These are phyloP conservation scores for Backusella circina DNA, from an alignment of 192 early-diverging fungal species.

Conservation along the genomic window DNA sequence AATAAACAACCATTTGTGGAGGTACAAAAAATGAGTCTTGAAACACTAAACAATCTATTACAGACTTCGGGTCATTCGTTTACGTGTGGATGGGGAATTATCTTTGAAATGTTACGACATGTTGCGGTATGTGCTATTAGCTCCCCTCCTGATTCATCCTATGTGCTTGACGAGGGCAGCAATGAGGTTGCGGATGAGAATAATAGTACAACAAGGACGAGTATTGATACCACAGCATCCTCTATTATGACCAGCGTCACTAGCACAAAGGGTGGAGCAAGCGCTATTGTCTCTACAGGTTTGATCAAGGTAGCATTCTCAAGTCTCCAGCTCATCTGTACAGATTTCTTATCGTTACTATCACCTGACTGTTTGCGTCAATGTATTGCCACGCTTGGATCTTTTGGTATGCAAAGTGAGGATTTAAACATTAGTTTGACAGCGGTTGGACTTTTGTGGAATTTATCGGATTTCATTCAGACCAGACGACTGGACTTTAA, in stretches of 20 bases:
- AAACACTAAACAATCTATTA: constrained; percentile 86
- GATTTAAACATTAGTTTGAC: constrained; percentile 96
- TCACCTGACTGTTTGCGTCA: constrained; percentile 68
- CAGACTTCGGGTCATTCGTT: constrained; percentile 91
- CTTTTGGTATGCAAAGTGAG: constrained; percentile 78
- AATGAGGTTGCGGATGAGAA: background rate
- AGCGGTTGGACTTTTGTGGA: constrained; percentile 89
- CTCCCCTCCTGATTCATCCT: background rate
- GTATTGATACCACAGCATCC: constrained; percentile 14
- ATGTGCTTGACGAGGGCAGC: constrained; percentile 7
- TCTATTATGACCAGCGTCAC: background rate
- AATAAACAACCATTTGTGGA: constrained; percentile 38
- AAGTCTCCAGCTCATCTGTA: constrained; percentile 91
- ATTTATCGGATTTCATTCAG: constrained; percentile 85
- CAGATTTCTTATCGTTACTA: constrained; percentile 86
- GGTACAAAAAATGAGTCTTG: constrained; percentile 78
- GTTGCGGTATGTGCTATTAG: constrained; percentile 30
- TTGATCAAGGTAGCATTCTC: constrained; percentile 84
- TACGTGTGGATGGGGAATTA: constrained; percentile 76
- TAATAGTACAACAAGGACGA: background rate
- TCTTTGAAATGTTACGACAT: constrained; percentile 83
- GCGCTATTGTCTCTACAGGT: constrained; percentile 21
- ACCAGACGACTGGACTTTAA: constrained; percentile 57
- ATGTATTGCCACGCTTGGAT: constrained; percentile 77
- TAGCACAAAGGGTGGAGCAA: background rate